Base-by-base conservation (phyloP, 2,329 filamentous ascomycete species). In the Nemania serpens region DNA sequence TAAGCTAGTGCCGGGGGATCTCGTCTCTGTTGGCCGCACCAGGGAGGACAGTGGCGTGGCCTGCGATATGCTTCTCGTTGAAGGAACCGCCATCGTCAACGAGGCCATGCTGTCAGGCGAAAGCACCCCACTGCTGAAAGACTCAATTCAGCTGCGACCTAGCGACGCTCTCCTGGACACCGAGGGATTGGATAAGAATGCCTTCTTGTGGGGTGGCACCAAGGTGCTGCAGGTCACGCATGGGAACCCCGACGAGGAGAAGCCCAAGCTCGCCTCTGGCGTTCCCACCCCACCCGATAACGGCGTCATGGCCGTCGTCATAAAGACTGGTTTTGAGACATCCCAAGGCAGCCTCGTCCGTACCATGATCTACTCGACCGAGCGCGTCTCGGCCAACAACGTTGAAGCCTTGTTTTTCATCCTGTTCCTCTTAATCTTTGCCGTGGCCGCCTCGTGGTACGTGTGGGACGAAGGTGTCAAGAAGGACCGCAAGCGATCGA, bases 331-430 rank as follows among this genome's bases (percentile, higher is more conserved):
- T 12, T 99, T 99, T 72, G 96, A 99, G 79, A 99, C 95, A 11
- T 98, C 94, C 58, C 96, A 99, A 78, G 95, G 95, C 65, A 97
- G 93, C 76, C 85, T 99, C 62, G 95, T 99, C 62, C 91, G 95
- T 64, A 99, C 95, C 68, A 99, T 99, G 95, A 99, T 99, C 72
- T 99, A 97, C 81, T 97, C 96, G 1, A 99, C 95, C 1, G 95
- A 99, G 77, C 92, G 94, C 67, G 94, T 99, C 22, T 98, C 94
- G n/a, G 95, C 95, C 69, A 97, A 97, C 79, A 98, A 99, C 73
- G 88, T 89, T 46, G 95, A 99, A 78, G 95, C 95, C 1, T 80
- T 99, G n/a, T 84, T 96, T 63, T 99, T 99, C 81, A 99, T 99
- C 68, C 84, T 99, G 61, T 99, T 99, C 83, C 84, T 99, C 29